These are phyloP conservation scores for Erodium trifolium DNA, from an alignment of 441 rosid species.

Conservation along the genomic window DNA sequence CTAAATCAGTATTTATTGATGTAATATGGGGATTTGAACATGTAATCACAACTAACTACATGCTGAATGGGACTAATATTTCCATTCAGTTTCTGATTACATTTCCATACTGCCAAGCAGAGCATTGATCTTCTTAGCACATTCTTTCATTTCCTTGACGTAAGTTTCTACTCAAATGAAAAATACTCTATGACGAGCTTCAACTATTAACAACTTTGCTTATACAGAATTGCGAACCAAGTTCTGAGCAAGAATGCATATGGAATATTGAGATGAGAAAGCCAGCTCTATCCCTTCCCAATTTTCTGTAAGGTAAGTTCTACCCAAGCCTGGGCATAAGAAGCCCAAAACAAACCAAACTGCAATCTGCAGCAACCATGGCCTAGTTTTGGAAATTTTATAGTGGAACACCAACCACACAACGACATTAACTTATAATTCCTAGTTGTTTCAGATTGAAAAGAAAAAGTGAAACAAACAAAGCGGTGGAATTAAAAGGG, in stretches of 20 bases:
- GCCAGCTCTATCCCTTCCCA: not conserved
- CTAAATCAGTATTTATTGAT: not conserved
- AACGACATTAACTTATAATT: not conserved
- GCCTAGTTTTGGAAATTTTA: not conserved
- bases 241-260: not conserved
- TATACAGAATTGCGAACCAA: not conserved
- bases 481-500: not conserved
- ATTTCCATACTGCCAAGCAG: not conserved
- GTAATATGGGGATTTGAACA: not conserved
- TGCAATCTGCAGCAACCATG: not conserved
- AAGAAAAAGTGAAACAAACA: not conserved
- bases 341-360: not conserved
- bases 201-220: not conserved
- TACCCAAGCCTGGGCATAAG: not conserved
- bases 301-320: not conserved
- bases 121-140: not conserved
- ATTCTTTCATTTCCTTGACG: not conserved
- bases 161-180: not conserved
- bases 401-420: not conserved
- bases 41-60: not conserved
- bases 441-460: not conserved
- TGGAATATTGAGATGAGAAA: not conserved
- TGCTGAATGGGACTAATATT: not conserved
- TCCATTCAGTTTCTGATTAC: not conserved
- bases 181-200: not conserved